Evolutionary conservation across 495 filamentous ascomycete species (phyloP), one percentile per base, ranked within the genome.

Genomic region (Penicillium steckii): DNA sequence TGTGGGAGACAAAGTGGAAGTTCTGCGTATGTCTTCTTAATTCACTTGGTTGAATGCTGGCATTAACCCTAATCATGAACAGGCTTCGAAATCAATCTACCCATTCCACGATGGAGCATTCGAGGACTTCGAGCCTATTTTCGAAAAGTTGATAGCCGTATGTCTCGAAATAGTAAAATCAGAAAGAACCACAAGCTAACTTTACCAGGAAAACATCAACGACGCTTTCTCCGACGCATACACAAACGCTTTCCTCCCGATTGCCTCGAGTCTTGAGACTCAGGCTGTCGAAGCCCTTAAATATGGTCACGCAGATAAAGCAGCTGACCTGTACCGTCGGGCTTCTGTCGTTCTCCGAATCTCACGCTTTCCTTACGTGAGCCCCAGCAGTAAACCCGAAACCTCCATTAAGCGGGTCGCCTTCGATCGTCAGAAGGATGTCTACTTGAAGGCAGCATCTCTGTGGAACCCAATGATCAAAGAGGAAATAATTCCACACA

Each of bases 1-100:
- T 93, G 35, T 93, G 89, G 89, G 86, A 90, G 69, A 85, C 84
- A 3, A 90, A 89, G 67, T 93, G 87, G 88, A 84, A 85, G 68
- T 77, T 82, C 50, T 84, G 82, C 3, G 86, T 88, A 72, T 26
- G 78, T 62, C 23, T n/a, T 24, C 3, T 10, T 40, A 26, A 3
- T 41, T 2, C 19, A 33, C 32, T 12, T 26, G 13, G 22, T 13
- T 32, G n/a, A 13, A 4, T 48, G 32, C 25, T 35, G 3, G 23
- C 8, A 7, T 56, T 63, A 49, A 67, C 24, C 52, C 1, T 24
- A n/a, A 30, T 38, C 12, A 4, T n/a, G 26, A 25, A n/a, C 48
- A 85, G 76, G 86, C 83, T 63, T 53, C 61, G 30, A 82, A 81
- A 65, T 77, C 82, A 29, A 73, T 91, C 22, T 93, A 93, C 56